phyloP scores from a whole-genome alignment of 1,139 yeast genomes.

The Wickerhamomyces sp. region DNA sequence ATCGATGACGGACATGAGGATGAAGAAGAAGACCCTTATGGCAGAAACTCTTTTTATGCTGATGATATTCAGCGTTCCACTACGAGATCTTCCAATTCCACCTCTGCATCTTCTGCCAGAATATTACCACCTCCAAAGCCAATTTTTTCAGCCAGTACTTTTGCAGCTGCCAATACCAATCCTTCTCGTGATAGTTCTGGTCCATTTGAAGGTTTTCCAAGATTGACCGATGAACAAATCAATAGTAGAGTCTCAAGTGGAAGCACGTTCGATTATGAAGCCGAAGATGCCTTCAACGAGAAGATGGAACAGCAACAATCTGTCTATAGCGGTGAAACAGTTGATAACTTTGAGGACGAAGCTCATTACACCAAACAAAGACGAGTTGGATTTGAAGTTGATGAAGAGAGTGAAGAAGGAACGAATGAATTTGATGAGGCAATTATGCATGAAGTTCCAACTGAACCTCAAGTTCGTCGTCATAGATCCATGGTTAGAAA shows the following conservation, averaged over 20 bases:
- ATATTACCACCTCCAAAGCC: constrained; percentile 62
- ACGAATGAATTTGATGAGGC: constrained; percentile 22
- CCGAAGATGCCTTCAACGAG: constrained; percentile 14
- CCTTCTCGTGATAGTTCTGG: constrained; percentile 3
- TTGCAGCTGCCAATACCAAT: constrained; percentile 47
- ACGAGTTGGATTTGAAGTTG: constrained; percentile 13
- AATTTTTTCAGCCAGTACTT: constrained; percentile 56
- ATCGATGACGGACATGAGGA: constrained; percentile 36
- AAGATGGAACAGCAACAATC: constrained; percentile 27
- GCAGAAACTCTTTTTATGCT: constrained; percentile 2
- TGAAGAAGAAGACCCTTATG: constrained; percentile 6
- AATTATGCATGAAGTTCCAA: constrained; percentile 32
- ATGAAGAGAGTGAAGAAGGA: constrained; percentile 23
- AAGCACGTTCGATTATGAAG: constrained; percentile 19
- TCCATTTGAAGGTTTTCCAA: constrained; percentile 11
- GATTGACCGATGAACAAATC: constrained; percentile 9
- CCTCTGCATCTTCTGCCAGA: constrained; percentile 35
- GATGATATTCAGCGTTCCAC: constrained; percentile 23
- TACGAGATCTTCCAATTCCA: constrained; percentile 28
- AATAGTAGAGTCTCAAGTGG: constrained; percentile 16
- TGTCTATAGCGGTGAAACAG: constrained; percentile 31
- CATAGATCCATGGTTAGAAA: constrained; percentile 51
- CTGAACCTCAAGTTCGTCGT: constrained; percentile 53
- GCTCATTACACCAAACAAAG: constrained; percentile 5
- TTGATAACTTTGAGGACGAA: constrained; percentile 27